Evolutionary conservation across 805 yeast species (phyloP), one percentile per base, ranked within the genome.

Genomic region (Pichia gijzeniarum): DNA sequence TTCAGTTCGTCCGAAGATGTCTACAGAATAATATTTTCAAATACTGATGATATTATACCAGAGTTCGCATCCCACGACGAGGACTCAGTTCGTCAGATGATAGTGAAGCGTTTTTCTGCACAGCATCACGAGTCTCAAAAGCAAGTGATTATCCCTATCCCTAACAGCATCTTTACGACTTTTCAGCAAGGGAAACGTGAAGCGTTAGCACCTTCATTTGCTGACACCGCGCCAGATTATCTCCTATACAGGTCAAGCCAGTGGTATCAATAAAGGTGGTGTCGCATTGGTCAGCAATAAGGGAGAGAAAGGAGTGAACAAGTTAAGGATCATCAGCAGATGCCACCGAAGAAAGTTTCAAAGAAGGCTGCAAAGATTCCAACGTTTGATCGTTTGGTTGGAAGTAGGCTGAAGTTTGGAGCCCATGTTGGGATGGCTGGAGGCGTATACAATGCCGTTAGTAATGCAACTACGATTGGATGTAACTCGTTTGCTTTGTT

Each of bases 401-500:
- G 13, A 12, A 37, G 40, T 47, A 69, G 67, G 40, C 54, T 68
- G 65, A 83, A 76, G 59, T 90, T 78, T 58, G 98, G 98, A 3
- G 96, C 96, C 2, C 98, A 90, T 64, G 91, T 90, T 25, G 79
- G 85, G 3, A 80, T 82, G 53, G 73, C 84, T 5, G 95, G 95
- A 13, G 97, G 93, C 42, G 55, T 66, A 12, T 62, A 57, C 40
- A 64, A 62, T 38, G 56, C 68, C 3, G 68, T 65, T 8, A 58
- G 61, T 0, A 71, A 71, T 53, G 73, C 76, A 1, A 63, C 66
- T 66, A 66, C 70, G 40, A 63, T 73, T 34, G 82, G 79, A 0
- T 85, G 85, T 45, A 87, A 87, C 57, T 77, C 95, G 38, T 89
- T 93, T 71, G 98, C 97, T 0, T 66, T 93, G 55, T 93, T 93